phyloP scores from a whole-genome alignment of 139 green algal species.

The Chlorella sp. region DNA sequence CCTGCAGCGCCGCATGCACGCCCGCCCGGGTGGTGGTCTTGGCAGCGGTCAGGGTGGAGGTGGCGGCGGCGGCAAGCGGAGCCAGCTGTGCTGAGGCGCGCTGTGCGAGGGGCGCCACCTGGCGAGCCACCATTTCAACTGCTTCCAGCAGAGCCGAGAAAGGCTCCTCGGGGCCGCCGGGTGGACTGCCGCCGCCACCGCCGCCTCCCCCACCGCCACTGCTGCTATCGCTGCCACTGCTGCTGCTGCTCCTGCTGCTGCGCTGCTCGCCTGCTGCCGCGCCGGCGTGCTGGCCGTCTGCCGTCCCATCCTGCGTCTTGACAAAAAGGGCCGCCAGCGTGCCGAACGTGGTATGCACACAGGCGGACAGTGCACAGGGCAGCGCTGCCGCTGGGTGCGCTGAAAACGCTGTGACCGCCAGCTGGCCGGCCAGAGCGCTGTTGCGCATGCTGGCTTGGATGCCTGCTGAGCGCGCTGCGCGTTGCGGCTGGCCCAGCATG shows the following conservation, averaged over 20 bases:
- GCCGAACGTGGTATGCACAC: conserved; percentile 78
- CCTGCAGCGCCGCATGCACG: background rate
- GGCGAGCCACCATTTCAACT: too few relatives aligned
- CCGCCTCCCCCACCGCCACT: background rate
- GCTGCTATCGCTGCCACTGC: background rate
- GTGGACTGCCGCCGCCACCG: background rate
- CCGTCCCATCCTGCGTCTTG: too few relatives aligned
- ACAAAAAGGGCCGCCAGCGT: conserved; percentile 64
- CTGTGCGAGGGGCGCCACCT: too few relatives aligned
- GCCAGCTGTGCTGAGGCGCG: too few relatives aligned
- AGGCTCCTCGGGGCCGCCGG: too few relatives aligned
- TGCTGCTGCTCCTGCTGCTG: background rate
- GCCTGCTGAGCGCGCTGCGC: conserved; percentile 62
- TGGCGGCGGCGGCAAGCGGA: too few relatives aligned
- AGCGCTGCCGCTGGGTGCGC: conserved; percentile 73
- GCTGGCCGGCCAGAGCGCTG: conserved; percentile 70
- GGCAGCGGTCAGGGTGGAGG: too few relatives aligned
- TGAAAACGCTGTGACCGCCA: conserved; percentile 76
- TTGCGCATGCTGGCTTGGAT: conserved; percentile 84
- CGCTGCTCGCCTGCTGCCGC: background rate
- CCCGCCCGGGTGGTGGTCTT: too few relatives aligned
- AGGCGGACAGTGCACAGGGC: conserved; percentile 78
- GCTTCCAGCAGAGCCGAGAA: too few relatives aligned
- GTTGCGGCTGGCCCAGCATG: conserved; percentile 52
- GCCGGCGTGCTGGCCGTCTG: background rate